A percentile compares a stretch with the other conserved stretches of the same genome.
phyloP scores from a whole-genome alignment of 176 grass and related monocot genomes.

The Microstegium vimineum region DNA sequence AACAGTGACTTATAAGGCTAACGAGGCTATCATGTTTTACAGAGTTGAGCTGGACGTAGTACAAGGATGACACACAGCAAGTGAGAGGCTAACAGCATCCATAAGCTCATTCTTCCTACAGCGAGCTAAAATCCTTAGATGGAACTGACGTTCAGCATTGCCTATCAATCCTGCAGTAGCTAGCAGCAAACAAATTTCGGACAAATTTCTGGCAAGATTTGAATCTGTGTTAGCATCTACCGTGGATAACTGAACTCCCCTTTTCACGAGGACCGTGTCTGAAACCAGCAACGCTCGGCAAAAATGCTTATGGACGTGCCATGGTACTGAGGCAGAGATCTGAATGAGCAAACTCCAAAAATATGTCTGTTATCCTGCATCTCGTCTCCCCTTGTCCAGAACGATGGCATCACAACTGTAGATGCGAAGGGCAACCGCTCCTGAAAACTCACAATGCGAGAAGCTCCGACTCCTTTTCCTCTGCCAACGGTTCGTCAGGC shows the following conservation, averaged over 20 bases:
- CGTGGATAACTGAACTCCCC: not conserved
- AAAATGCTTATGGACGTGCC: not conserved
- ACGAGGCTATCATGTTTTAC: constrained; percentile 2
- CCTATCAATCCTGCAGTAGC: not conserved
- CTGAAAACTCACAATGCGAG: constrained; percentile 44
- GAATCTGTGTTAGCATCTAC: not conserved
- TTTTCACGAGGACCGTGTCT: not conserved
- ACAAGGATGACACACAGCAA: constrained; percentile 3
- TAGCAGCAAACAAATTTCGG: not conserved
- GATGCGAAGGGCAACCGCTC: not conserved
- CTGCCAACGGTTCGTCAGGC: not conserved
- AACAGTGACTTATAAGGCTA: not conserved
- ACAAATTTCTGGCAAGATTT: not conserved
- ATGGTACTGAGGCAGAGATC: not conserved
- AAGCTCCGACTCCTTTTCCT: constrained; percentile 70
- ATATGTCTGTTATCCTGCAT: not conserved
- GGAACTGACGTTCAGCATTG: not conserved
- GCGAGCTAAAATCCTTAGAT: constrained; percentile 9
- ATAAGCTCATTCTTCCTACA: constrained; percentile 12
- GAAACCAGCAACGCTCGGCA: not conserved
- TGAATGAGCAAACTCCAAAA: constrained; percentile 34
- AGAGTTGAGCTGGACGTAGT: not conserved
- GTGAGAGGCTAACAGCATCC: not conserved
- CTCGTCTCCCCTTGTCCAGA: constrained; percentile 7
- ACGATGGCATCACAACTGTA: constrained; percentile 3